Percentiles rank a stretch among this genome's conserved stretches.
Conservation (phyloP, 164 flowering plant species). For the Annona squamosa region DNA sequence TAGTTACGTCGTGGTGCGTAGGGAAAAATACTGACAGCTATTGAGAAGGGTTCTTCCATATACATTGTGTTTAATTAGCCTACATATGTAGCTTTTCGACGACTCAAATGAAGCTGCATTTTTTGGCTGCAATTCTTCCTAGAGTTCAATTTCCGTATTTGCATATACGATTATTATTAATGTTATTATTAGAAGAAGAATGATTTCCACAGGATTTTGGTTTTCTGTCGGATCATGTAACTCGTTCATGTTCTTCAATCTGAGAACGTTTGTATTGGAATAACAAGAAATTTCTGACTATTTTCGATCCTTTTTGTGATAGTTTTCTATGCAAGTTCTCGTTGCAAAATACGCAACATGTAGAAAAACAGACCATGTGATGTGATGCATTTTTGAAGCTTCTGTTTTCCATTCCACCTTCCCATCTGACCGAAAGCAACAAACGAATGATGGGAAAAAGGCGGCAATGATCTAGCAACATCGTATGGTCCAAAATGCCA, state of each 20-base stretch:
- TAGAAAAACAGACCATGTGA: too few relatives aligned
- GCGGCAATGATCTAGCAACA: background rate
- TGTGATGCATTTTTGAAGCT: too few relatives aligned
- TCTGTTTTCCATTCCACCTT: too few relatives aligned
- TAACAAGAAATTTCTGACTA: background rate
- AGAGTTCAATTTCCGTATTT: background rate
- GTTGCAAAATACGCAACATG: too few relatives aligned
- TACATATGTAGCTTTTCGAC: background rate
- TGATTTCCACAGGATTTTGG: background rate
- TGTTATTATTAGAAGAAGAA: too few relatives aligned
- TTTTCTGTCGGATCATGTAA: background rate
- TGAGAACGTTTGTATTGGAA: background rate
- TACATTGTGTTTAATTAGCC: background rate
- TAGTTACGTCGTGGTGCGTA: too few relatives aligned
- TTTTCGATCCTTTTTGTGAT: too few relatives aligned
- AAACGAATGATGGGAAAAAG: background rate
- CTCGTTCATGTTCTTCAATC: background rate
- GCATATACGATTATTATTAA: background rate
- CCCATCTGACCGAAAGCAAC: background rate
- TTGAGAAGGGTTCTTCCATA: background rate
- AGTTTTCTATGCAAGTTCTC: too few relatives aligned
- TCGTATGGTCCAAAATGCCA: background rate
- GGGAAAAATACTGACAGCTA: slow-evolving; percentile 15
- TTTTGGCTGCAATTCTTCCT: background rate
- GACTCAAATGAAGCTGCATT: background rate